Percentiles rank a stretch among this genome's conserved stretches.
Conservation (phyloP, 2,329 filamentous ascomycete genomes). For the Colletotrichum echinochloae region DNA sequence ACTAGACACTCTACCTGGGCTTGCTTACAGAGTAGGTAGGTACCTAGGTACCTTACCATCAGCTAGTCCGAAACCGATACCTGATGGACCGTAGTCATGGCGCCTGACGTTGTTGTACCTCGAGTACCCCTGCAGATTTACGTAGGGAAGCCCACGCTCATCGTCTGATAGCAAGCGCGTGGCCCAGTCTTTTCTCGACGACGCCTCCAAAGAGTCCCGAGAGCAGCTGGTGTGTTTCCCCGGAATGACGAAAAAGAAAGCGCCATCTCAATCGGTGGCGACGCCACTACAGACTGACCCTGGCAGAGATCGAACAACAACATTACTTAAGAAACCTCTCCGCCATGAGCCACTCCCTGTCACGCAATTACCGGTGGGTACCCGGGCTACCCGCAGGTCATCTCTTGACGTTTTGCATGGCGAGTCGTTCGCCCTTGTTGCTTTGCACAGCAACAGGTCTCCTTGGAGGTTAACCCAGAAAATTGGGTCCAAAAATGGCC, state of each 20-base stretch:
- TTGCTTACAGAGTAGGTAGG: no score
- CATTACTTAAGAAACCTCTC: not conserved
- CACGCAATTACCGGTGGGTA: not conserved
- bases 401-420: slow-evolving; percentile 15
- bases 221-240: slow-evolving; percentile 35
- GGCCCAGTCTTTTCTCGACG: slow-evolving; percentile 20
- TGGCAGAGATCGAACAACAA: slow-evolving; percentile 15
- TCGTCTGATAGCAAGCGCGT: slow-evolving; percentile 13
- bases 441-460: not conserved
- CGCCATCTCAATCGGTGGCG: slow-evolving; percentile 2
- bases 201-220: slow-evolving; percentile 8
- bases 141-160: slow-evolving; percentile 15
- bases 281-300: not conserved
- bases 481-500: not conserved
- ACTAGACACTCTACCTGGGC: no score
- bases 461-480: not conserved
- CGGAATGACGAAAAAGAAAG: slow-evolving; percentile 36
- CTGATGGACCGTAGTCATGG: not conserved
- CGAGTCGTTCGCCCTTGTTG: not conserved
- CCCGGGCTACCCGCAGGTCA: slow-evolving; percentile 4
- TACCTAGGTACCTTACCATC: not conserved
- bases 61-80: not conserved
- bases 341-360: not conserved
- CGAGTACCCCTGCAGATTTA: not conserved
- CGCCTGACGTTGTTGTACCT: not conserved